Percentiles rank a stretch among this genome's conserved stretches.
phyloP scores from a whole-genome alignment of 306 rosid genomes.

The Rosa lucieae region DNA sequence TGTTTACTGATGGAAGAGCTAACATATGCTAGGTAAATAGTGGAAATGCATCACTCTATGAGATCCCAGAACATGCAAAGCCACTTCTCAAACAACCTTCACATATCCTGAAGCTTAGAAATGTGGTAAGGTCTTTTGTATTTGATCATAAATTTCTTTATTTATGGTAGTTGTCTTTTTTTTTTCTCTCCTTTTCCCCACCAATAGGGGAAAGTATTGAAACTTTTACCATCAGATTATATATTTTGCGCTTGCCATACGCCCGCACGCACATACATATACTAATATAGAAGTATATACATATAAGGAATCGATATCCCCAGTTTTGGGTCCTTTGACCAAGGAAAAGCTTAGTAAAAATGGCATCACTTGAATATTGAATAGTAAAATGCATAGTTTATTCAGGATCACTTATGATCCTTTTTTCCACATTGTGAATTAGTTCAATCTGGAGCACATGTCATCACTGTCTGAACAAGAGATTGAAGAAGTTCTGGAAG shows the following conservation, averaged over 20 bases:
- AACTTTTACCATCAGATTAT: neutral
- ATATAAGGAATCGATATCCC: neutral
- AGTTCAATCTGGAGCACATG: constrained; percentile 60
- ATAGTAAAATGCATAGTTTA: neutral
- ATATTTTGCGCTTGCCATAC: neutral
- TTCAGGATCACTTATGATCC: constrained; percentile 16
- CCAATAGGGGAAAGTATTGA: neutral
- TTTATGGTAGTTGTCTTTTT: neutral
- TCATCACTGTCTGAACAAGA: constrained; percentile 50
- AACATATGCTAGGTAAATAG: constrained; percentile 53
- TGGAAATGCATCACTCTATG: constrained; percentile 47
- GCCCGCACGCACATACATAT: neutral
- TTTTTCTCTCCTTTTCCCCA: neutral
- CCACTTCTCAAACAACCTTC: constrained; percentile 75
- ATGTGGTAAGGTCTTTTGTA: constrained; percentile 63
- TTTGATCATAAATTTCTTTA: neutral
- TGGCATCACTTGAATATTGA: neutral
- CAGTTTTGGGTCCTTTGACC: neutral
- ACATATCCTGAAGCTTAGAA: constrained; percentile 64
- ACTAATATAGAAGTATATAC: neutral
- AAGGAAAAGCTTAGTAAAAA: neutral
- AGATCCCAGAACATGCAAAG: constrained; percentile 75
- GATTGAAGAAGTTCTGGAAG: constrained; percentile 71
- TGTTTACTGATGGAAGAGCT: constrained; percentile 19
- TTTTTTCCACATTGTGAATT: constrained; percentile 18